Evolutionary conservation across 345 rosid species (phyloP), one percentile per base, ranked within the genome.

Genomic region (Turnera subulata): DNA sequence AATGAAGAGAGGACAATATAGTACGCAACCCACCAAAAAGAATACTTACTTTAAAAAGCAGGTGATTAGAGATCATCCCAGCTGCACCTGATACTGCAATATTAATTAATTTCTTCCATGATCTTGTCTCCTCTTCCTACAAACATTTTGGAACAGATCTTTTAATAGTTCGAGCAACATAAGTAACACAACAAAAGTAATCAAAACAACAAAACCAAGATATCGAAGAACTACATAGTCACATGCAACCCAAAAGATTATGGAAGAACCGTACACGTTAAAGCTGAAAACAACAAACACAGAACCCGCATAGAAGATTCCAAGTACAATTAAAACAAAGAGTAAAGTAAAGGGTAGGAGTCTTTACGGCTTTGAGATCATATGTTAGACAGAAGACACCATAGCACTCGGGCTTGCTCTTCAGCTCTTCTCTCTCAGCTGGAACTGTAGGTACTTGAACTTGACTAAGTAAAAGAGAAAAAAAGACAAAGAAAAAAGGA

Each of bases 361-460:
- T 50, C 57, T 63, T 19, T 78, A 89, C 99, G 77, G 99, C 96
- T 63, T 72, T 70, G 53, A 93, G 96, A 70, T 93, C 99, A 70
- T 93, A 93, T 35, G 99, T 93, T 57, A 82, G 89, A 66, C 94
- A 89, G 78, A 93, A 93, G 63, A 93, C 89, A 46, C 99, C 97
- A 58, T 55, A 93, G 75, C 97, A 87, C 1, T 89, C 96, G 19
- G 75, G 63, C 67, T 78, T 82, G 55, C 65, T 66, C 65, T 78
- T 81, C 20, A 67, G 62, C 12, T 26, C 78, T 54, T 74, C 65
- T 2, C 67, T 69, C 77, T 67, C 74, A 50, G 77, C 86, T 0
- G 94, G 73, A 10, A 68, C 76, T 1, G n/a, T n/a, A n/a, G 86
- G 86, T 17, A 86, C 77, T 65, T 75, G 78, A 63, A 71, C 80